Base-by-base conservation (phyloP, 257 asterid species). In the Solanum pinnatisectum region DNA sequence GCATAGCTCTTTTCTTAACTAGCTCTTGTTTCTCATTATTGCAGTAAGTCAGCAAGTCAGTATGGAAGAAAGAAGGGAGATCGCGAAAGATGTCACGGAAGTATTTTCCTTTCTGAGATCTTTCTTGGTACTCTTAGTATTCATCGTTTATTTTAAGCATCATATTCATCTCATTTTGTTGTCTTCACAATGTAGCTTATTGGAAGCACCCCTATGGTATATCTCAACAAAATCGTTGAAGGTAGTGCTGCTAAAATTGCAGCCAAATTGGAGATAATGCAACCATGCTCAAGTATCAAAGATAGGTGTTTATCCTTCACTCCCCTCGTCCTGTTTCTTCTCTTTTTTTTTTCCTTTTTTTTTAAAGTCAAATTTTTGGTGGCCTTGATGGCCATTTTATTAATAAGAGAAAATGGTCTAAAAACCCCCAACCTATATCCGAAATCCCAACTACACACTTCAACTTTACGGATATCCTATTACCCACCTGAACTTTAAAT, bases 121-220 rank as follows among this genome's bases (percentile, higher is more conserved):
- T 87, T 70, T 18, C 20, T 83, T 46, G 10, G 10, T 27, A n/a
- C 40, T 16, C 27, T 44, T 27, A 42, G 3, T 84, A 49, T 49
- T 16, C 60, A 52, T 8, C 82, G 84, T 84, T 6, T 39, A 35
- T 32, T 37, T 37, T 56, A 36, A 39, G 20, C 32, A 23, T 15
- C 12, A 39, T 14, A 46, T 32, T 49, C 52, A 65, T 33, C 56
- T 30, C 37, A 46, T 68, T 39, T 71, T 65, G 65, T 16, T 78
- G 70, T 15, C 14, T 77, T 37, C 40, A 49, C 16, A 39, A 30
- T 44, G 16, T 78, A 91, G 92, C 68, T 91, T 32, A 90, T 92
- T 67, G 93, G 94, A 56, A 84, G 88, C 27, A 92, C 94, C 14
- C 94, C 93, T 27, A 87, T 92, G 93, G 91, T 92, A 11, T 92